A percentile compares a stretch with the other conserved stretches of the same genome.
phyloP scores from a whole-genome alignment of 192 early-diverging fungal species.

The Thamnidium elegans region DNA sequence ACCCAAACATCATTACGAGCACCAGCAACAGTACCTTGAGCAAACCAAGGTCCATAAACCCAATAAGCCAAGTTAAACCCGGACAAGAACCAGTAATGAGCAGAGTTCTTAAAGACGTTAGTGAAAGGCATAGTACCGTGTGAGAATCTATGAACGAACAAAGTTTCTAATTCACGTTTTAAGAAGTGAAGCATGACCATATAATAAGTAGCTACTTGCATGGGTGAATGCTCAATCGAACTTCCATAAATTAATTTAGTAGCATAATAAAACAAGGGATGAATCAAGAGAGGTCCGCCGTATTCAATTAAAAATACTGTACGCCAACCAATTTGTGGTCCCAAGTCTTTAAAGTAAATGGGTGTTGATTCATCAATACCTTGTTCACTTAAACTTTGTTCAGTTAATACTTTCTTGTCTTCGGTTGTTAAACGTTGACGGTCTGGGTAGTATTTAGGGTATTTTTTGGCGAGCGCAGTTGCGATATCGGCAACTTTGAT shows the following conservation, averaged over 20 bases:
- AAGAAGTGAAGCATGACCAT: conserved; percentile 82
- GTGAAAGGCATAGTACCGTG: conserved; percentile 93
- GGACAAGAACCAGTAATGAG: conserved; percentile 88
- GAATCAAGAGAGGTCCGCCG: conserved; percentile 82
- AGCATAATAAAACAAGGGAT: conserved; percentile 82
- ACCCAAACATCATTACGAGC: conserved; percentile 45
- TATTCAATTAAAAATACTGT: conserved; percentile 95
- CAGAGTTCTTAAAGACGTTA: conserved; percentile 95
- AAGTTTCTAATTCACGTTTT: conserved; percentile 91
- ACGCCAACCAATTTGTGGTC: conserved; percentile 91
- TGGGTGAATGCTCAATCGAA: conserved; percentile 62
- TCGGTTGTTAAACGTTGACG: conserved; percentile 80
- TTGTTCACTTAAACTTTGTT: conserved; percentile 56
- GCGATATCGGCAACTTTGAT: conserved; percentile 71
- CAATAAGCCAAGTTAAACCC: conserved; percentile 85
- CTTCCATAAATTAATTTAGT: conserved; percentile 65
- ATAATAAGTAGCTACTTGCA: conserved; percentile 68
- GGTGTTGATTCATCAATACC: conserved; percentile 61
- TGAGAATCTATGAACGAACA: conserved; percentile 91
- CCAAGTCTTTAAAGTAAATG: conserved; percentile 71
- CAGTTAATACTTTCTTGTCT: conserved; percentile 56
- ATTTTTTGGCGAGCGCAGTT: conserved; percentile 60
- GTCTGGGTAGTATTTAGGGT: conserved; percentile 64
- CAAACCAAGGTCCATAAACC: conserved; percentile 80
- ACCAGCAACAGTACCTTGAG: conserved; percentile 45